Evolutionary conservation across 2,329 filamentous ascomycete species (phyloP).

Genomic region (Phaeoacremonium minimum): DNA sequence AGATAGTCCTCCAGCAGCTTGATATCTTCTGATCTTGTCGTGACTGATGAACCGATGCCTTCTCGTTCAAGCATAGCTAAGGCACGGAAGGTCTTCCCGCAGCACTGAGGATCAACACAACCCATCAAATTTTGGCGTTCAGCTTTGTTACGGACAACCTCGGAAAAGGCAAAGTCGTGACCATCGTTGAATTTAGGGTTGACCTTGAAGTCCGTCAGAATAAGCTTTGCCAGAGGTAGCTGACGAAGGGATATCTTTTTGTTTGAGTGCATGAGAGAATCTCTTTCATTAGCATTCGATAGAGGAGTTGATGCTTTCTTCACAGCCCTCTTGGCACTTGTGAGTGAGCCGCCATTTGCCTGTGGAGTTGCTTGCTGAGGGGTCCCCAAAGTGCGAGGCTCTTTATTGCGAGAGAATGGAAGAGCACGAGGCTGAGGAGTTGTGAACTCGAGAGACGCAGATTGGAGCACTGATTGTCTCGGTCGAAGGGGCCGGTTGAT

Average conservation of each 20-base stretch:
- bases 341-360: too few species aligned
- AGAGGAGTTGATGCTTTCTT: too few species aligned
- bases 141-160: conserved; percentile 67
- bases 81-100: conserved; percentile 65
- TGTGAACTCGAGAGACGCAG: too few species aligned
- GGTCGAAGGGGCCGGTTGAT: too few species aligned
- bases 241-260: conserved; percentile 40
- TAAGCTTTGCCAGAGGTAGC: conserved; percentile 52
- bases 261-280: too few species aligned
- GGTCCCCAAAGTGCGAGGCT: too few species aligned
- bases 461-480: too few species aligned
- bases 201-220: conserved; percentile 73
- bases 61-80: conserved; percentile 52
- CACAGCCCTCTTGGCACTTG: too few species aligned
- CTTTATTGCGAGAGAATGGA: too few species aligned
- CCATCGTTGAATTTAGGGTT: conserved; percentile 72
- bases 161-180: conserved; percentile 66
- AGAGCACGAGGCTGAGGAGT: too few species aligned
- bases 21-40: conserved; percentile 33
- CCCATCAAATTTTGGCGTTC: conserved; percentile 68
- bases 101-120: conserved; percentile 73
- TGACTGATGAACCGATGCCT: conserved; percentile 26
- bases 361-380: too few species aligned
- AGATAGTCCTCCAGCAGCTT: conserved; percentile 52
- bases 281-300: too few species aligned